Evolutionary conservation across 2,329 filamentous ascomycete genomes (phyloP).

Genomic region (Penicillium hordei): DNA sequence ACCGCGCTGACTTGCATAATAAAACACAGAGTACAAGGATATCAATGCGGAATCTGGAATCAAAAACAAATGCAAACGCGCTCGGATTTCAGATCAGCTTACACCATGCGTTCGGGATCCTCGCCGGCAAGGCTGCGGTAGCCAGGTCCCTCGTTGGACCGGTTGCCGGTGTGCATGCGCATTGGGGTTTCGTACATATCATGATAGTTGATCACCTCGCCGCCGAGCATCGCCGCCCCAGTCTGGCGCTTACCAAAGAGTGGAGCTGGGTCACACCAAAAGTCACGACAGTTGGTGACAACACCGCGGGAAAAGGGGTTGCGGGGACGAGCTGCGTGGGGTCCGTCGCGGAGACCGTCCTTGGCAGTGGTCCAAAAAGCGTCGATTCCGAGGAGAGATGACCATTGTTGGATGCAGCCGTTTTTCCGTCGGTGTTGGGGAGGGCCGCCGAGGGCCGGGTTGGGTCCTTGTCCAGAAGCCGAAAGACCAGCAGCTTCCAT

Average conservation of each 20-base stretch:
- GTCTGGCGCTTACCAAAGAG: constrained; percentile 73
- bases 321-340: constrained; percentile 52
- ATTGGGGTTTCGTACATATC: constrained; percentile 82
- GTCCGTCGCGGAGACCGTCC: constrained; percentile 61
- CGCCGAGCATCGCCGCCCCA: constrained; percentile 73
- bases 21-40: constrained; percentile 8
- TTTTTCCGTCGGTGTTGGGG: constrained; percentile 53
- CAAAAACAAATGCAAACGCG: constrained; percentile 1
- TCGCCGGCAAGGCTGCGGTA: constrained; percentile 58
- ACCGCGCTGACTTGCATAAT: constrained; percentile 7
- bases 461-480: constrained; percentile 63
- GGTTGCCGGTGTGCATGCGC: constrained; percentile 57
- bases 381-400: constrained; percentile 82
- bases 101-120: constrained; percentile 37
- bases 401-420: constrained; percentile 76
- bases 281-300: constrained; percentile 89
- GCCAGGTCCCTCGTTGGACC: constrained; percentile 46
- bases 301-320: constrained; percentile 87
- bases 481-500: constrained; percentile 70
- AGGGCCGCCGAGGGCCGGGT: constrained; percentile 53
- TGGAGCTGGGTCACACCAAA: constrained; percentile 88
- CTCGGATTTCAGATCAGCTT: constrained; percentile 9
- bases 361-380: constrained; percentile 90
- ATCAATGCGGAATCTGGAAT: constrained; percentile 3
- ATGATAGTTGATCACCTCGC: constrained; percentile 80